phyloP scores from a whole-genome alignment of 2,329 filamentous ascomycete genomes.

The Colletotrichum filicis region DNA sequence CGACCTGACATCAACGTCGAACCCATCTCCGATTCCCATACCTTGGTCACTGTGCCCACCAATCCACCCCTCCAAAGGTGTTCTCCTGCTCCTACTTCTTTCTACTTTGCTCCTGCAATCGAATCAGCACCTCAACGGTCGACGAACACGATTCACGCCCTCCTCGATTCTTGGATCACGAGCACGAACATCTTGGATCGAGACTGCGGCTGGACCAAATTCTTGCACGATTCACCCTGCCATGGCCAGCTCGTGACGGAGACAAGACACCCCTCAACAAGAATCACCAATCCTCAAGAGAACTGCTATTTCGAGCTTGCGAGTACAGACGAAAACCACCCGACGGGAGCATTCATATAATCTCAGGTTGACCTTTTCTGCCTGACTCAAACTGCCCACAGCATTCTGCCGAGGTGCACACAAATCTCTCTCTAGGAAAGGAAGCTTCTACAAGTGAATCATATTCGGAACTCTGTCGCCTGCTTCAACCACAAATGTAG shows the following conservation, averaged over 20 bases:
- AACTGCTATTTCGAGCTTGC: background rate
- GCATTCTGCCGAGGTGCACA: background rate
- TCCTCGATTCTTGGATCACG: background rate
- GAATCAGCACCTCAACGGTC: background rate
- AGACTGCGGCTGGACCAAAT: background rate
- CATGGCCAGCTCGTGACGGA: constrained; percentile 21
- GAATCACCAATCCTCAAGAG: background rate
- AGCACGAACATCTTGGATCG: background rate
- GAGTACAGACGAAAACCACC: background rate
- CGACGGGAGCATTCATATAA: background rate
- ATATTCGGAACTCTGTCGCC: background rate
- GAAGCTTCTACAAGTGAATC: constrained; percentile 2
- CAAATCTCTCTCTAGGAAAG: background rate
- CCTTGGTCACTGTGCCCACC: background rate
- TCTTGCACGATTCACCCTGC: background rate
- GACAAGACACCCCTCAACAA: background rate
- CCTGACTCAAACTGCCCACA: background rate
- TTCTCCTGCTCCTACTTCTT: background rate
- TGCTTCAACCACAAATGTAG: constrained; percentile 21
- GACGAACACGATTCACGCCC: background rate
- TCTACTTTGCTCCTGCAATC: background rate
- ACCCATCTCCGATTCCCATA: background rate
- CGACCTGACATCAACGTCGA: background rate
- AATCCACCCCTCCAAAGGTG: background rate
- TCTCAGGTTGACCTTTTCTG: background rate